phyloP scores from a whole-genome alignment of 2,329 filamentous ascomycete species.

The Zarea fungicola region DNA sequence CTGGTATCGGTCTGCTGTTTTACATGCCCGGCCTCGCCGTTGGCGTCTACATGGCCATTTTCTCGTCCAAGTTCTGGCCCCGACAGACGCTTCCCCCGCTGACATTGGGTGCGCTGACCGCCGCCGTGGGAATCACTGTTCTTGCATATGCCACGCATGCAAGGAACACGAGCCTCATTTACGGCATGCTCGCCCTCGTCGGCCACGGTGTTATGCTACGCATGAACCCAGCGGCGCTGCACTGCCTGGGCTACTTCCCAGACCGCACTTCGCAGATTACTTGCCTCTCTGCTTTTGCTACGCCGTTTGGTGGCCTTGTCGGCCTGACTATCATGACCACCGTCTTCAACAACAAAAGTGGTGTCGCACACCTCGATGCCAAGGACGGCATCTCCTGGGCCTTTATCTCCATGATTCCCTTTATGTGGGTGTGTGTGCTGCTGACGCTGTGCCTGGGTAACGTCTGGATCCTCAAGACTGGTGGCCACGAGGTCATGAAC shows the following conservation, averaged over 20 bases:
- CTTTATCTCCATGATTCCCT: conserved; percentile 11
- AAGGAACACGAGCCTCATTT: conserved; percentile 46
- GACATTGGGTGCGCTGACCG: conserved; percentile 49
- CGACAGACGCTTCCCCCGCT: conserved; percentile 57
- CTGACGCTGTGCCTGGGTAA: conserved; percentile 8
- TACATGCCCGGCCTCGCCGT: conserved; percentile 40
- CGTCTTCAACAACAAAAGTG: conserved; percentile 57
- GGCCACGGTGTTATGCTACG: conserved; percentile 58
- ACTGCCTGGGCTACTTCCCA: conserved; percentile 58
- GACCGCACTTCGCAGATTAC: conserved; percentile 52
- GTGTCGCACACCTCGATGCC: conserved; percentile 1
- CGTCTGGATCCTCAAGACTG: conserved; percentile 9
- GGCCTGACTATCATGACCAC: conserved; percentile 62
- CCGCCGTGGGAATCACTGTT: conserved; percentile 53
- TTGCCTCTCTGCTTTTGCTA: conserved; percentile 53
- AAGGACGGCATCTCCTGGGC: conserved; percentile 11
- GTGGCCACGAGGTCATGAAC: conserved; percentile 1
- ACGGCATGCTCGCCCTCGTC: conserved; percentile 61
- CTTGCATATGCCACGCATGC: conserved; percentile 52
- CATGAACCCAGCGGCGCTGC: conserved; percentile 59
- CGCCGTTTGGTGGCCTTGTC: conserved; percentile 60
- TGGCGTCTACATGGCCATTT: conserved; percentile 54
- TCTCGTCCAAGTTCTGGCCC: conserved; percentile 55
- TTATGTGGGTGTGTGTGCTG: conserved; percentile 12
- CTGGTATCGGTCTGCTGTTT: conserved; percentile 55